phyloP scores from a whole-genome alignment of 371 early-diverging fungal genomes.

The Mortierella polycephala region DNA sequence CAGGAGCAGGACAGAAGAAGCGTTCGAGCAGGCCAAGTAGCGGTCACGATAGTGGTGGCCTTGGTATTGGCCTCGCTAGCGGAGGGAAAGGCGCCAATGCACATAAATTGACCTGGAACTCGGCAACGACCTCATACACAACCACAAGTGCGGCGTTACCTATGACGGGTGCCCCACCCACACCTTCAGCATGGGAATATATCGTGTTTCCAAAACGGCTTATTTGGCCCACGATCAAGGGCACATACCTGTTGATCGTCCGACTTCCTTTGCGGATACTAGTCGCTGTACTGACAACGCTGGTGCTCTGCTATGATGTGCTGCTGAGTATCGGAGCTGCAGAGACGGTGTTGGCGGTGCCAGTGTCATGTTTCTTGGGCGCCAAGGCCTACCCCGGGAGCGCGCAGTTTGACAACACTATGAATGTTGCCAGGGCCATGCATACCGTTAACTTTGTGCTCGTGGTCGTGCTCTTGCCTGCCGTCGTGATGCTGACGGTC shows the following conservation, averaged over 20 bases:
- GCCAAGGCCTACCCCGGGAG: conserved; percentile 44
- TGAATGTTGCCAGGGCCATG: conserved; percentile 54
- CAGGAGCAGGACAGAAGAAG: conserved; percentile 7
- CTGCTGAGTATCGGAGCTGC: conserved; percentile 42
- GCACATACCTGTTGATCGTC: conserved; percentile 36
- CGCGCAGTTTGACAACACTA: conserved; percentile 51
- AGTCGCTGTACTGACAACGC: conserved; percentile 46
- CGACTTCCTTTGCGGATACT: conserved; percentile 52
- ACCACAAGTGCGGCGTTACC: conserved; percentile 39
- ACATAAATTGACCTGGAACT: conserved; percentile 53
- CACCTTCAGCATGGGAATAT: conserved; percentile 49
- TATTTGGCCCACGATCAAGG: conserved; percentile 34
- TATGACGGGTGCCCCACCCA: conserved; percentile 40
- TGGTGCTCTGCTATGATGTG: conserved; percentile 50
- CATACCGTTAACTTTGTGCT: conserved; percentile 49
- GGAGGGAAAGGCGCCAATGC: conserved; percentile 9
- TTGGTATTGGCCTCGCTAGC: neutral
- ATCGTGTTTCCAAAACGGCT: conserved; percentile 32
- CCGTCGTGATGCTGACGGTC: conserved; percentile 37
- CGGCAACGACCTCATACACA: conserved; percentile 50
- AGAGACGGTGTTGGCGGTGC: conserved; percentile 42
- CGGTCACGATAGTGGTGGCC: neutral
- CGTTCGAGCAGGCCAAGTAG: conserved; percentile 27
- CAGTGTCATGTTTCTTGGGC: conserved; percentile 45
- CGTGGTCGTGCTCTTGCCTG: conserved; percentile 36